Conservation (phyloP, 257 asterid genomes). For the Verbena officinalis region DNA sequence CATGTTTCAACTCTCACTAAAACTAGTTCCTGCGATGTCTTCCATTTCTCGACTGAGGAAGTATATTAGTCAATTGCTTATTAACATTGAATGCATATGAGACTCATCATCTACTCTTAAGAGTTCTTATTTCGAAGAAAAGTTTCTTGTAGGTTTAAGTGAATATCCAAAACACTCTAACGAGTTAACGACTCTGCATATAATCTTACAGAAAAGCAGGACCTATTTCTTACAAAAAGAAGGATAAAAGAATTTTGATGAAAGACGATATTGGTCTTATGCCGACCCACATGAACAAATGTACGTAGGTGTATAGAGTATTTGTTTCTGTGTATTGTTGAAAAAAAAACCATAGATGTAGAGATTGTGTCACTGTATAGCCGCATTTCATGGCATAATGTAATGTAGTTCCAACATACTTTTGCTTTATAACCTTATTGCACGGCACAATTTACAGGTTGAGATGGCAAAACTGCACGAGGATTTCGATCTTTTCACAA, state of each 20-base stretch:
- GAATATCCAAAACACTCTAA: not conserved
- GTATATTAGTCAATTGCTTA: not conserved
- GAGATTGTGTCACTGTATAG: constrained; percentile 5
- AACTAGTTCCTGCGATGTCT: not conserved
- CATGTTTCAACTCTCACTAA: not conserved
- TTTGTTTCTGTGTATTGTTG: constrained; percentile 4
- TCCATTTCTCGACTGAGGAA: not conserved
- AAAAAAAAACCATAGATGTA: not conserved
- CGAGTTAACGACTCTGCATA: not conserved
- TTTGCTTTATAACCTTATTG: constrained; percentile 21
- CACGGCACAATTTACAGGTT: constrained; percentile 56
- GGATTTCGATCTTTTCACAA: constrained; percentile 67
- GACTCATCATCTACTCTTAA: too few relatives aligned
- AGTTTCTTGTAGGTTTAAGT: not conserved
- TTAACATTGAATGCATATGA: too few relatives aligned
- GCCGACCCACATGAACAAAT: not conserved
- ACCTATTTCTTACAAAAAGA: not conserved
- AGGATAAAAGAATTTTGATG: not conserved
- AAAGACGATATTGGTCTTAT: constrained; percentile 8
- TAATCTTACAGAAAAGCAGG: not conserved
- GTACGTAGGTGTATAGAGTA: not conserved
- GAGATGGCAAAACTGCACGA: constrained; percentile 66
- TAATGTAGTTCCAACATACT: constrained; percentile 21
- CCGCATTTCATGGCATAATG: constrained; percentile 18
- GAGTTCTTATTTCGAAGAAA: too few relatives aligned